Conservation (phyloP, 306 rosid species). For the Glycyrrhiza uralensis region DNA sequence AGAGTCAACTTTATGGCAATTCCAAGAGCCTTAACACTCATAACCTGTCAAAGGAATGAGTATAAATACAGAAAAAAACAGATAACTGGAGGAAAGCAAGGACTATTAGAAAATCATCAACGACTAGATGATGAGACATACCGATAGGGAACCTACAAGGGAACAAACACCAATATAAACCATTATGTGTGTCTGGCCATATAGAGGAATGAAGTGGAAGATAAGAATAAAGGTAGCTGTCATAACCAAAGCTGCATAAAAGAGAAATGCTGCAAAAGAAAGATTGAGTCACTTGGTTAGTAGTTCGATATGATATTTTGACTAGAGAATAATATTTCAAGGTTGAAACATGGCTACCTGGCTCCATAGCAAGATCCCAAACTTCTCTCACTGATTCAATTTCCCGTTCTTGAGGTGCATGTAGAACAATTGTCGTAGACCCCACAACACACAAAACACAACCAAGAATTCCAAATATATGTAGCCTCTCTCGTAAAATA, state of each 20-base stretch:
- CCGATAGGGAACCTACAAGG: slow-evolving; percentile 97
- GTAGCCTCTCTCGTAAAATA: slow-evolving; percentile 86
- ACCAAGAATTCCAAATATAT: slow-evolving; percentile 94
- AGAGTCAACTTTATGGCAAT: slow-evolving; percentile 94
- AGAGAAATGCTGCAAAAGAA: slow-evolving; percentile 74
- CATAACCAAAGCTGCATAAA: slow-evolving; percentile 77
- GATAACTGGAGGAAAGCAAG: slow-evolving; percentile 19
- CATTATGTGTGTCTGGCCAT: slow-evolving; percentile 99
- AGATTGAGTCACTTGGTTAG: slow-evolving; percentile 18
- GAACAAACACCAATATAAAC: slow-evolving; percentile 98
- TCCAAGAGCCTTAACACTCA: slow-evolving; percentile 99
- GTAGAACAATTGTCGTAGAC: slow-evolving; percentile 92
- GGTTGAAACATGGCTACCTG: slow-evolving; percentile 52
- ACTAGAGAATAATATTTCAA: not conserved
- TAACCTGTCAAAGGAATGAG: slow-evolving; percentile 65
- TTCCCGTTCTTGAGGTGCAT: slow-evolving; percentile 93
- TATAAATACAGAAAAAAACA: slow-evolving; percentile 21
- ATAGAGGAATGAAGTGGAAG: slow-evolving; percentile 77
- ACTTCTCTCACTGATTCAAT: slow-evolving; percentile 91
- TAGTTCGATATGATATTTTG: not conserved
- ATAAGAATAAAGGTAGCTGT: slow-evolving; percentile 73
- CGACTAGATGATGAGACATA: slow-evolving; percentile 40
- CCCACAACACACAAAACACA: slow-evolving; percentile 97
- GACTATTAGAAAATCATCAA: slow-evolving; percentile 9
- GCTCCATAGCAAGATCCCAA: slow-evolving; percentile 99